Percentiles rank a stretch among this genome's conserved stretches.
Conservation (phyloP, 768 basidiomycete species). For the Leccinellum luteum region DNA sequence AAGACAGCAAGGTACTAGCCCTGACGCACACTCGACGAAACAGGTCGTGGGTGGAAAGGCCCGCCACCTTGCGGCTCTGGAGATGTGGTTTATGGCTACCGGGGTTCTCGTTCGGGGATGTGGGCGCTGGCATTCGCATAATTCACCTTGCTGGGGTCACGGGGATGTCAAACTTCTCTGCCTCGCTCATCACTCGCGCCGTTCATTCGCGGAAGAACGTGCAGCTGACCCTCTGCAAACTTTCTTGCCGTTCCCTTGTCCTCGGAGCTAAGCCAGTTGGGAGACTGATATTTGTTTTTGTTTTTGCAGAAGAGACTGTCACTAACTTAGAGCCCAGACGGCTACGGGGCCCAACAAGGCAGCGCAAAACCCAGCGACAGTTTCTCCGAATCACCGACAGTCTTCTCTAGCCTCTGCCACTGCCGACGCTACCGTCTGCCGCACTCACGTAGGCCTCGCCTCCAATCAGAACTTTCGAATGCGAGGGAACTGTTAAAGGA, state of each 20-base stretch:
- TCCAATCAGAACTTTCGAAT: too few species aligned
- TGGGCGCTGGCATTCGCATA: conserved; percentile 4
- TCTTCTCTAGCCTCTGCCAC: not conserved
- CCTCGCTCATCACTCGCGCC: conserved; percentile 20
- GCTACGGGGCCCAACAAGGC: not conserved
- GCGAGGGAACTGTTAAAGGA: too few species aligned
- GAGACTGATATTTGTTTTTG: conserved; percentile 20
- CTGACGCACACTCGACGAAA: conserved; percentile 9
- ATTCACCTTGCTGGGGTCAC: conserved; percentile 16
- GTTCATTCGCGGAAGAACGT: conserved; percentile 16
- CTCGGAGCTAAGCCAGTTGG: conserved; percentile 1
- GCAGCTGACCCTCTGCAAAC: conserved; percentile 3
- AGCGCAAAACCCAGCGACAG: conserved; percentile 20
- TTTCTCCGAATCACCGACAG: conserved; percentile 20
- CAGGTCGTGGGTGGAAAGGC: not conserved
- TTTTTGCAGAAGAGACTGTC: conserved; percentile 7
- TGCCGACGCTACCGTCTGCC: too few species aligned
- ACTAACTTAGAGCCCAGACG: too few species aligned
- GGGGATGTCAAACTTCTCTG: conserved; percentile 18
- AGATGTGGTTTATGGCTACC: conserved; percentile 7
- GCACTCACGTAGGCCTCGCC: too few species aligned
- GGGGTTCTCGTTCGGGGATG: conserved; percentile 9
- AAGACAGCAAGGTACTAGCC: not conserved
- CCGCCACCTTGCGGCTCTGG: conserved; percentile 3
- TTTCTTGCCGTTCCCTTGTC: conserved; percentile 1